Base-by-base conservation (phyloP, 371 early-diverging fungal genomes). In the Mucor sp. region DNA sequence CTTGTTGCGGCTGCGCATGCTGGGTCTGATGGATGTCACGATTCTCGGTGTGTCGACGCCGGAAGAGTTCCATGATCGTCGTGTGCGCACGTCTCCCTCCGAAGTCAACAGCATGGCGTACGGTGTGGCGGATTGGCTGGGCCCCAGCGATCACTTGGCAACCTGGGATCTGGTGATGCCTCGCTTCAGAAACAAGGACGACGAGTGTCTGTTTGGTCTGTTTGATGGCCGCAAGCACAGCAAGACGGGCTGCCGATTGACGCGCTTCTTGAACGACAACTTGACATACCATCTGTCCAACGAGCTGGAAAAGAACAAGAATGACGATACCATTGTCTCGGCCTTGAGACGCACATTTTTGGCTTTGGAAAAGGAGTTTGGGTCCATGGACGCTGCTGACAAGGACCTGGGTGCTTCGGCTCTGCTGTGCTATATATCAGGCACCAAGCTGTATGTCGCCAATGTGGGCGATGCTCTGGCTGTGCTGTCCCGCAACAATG, bases 391-490 rank as follows among this genome's bases (percentile, higher is more conserved):
- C 25, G 74, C 74, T 0, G 86, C 82, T 11, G 88, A 87, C 6
- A 81, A 80, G 1, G 87, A 88, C 1, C 67, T 78, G 6, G 92
- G 91, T n/a, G 91, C 90, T 0, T 88, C 91, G n/a, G 90, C 88
- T 0, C 74, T 92, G 19, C 82, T 97, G 14, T 92, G 91, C 6
- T 95, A 93, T 69, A 85, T 97, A 63, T 81, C 84, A n/a, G 93
- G 90, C 27, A 90, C 87, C 48, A 90, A 85, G 21, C 77, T 96
- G 43, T 94, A 94, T 65, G 91, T 94, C 15, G 95, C 95, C 17
- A 95, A 95, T 72, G 92, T 91, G n/a, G 96, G 97, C 19, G 95
- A 97, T 76, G 88, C 92, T 0, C 78, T 93, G 32, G 95, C 94
- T 0, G 94, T 96, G 7, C 75, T 96, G 14, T 92, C 92, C 12